Evolutionary conservation across 2,329 filamentous ascomycete species (phyloP), one percentile per base, ranked within the genome.

Genomic region (Hypoxylon sp.): DNA sequence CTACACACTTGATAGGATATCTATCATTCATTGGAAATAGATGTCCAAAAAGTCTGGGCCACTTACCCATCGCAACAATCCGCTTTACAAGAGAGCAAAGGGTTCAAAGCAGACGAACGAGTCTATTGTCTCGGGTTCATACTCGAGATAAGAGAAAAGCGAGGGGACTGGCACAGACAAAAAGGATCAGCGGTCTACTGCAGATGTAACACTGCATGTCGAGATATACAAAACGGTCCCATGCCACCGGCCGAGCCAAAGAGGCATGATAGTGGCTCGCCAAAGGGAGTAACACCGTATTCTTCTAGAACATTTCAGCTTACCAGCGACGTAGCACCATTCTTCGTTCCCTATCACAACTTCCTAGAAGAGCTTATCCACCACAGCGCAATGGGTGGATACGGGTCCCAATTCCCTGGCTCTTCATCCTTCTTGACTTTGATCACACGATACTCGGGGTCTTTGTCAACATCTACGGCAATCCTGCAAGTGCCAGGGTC

Each of bases 311-410:
- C 64, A 60, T 60, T 38, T 41, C 55, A 62, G 65, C 68, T 71
- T 71, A 71, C 67, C 68, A 55, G 57, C 28, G 46, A 49, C 48
- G 32, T 34, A 41, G 14, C 13, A 34, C 41, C 28, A 19, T 7
- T 59, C 55, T 56, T 21, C 32, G 14, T 46, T 17, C 36, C 17
- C 48, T 41, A 52, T 60, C 51, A 50, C 59, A 68, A 32, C 55
- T 58, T 68, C 65, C 60, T 53, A 69, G 60, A 67, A 41, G 63
- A 63, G 63, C 52, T 64, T 60, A 57, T 64, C 59, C 55, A 51
- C 38, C 43, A 62, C 45, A 28, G 46, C 23, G 43, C 32, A 19
- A 23, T 19, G 28, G 60, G 51, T 62, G 60, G 56, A 57, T 51
- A 51, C 25, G 32, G 9, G 49, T 61, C 60, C 66, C 66, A 43